A percentile compares a stretch with the other conserved stretches of the same genome.
These are phyloP conservation scores for Colletotrichum higginsianum DNA, from an alignment of 2,329 filamentous ascomycete genomes.

Conservation along the genomic window DNA sequence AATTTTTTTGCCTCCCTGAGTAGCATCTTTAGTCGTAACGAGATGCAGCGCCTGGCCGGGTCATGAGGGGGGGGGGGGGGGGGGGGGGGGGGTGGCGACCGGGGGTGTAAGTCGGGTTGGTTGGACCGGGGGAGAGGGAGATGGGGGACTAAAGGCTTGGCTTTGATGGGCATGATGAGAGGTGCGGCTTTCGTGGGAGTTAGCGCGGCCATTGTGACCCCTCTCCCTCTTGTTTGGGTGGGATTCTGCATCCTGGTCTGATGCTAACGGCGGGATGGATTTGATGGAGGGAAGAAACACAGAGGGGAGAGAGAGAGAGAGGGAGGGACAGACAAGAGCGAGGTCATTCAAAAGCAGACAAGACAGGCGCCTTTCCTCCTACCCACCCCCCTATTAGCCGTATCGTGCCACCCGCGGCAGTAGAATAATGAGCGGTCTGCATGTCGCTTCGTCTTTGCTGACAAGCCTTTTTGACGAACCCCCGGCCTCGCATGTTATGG, in stretches of 20 bases:
- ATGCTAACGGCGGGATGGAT: neutral
- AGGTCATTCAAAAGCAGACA: neutral
- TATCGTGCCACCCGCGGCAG: conserved; percentile 6
- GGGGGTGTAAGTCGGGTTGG: neutral
- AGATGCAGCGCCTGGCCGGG: conserved; percentile 1
- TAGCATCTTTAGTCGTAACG: neutral
- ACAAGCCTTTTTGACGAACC: neutral
- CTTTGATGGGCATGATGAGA: neutral
- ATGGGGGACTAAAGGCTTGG: neutral
- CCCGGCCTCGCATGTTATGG: neutral
- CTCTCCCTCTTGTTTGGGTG: neutral
- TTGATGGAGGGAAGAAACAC: neutral
- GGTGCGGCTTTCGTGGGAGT: neutral
- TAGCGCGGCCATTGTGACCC: neutral
- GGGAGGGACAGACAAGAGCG: neutral
- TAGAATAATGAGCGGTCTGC: conserved; percentile 4
- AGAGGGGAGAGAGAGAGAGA: neutral
- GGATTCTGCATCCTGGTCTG: neutral
- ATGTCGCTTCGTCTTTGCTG: neutral
- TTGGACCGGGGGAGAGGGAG: neutral
- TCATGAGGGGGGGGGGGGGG: neutral
- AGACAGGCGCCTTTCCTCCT: conserved; percentile 6
- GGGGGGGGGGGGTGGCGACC: neutral
- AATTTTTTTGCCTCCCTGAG: neutral
- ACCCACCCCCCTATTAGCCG: neutral